Evolutionary conservation across 73 alveolate genomes (phyloP), one percentile per base, ranked within the genome.

Genomic region (Effrenium voratum): DNA sequence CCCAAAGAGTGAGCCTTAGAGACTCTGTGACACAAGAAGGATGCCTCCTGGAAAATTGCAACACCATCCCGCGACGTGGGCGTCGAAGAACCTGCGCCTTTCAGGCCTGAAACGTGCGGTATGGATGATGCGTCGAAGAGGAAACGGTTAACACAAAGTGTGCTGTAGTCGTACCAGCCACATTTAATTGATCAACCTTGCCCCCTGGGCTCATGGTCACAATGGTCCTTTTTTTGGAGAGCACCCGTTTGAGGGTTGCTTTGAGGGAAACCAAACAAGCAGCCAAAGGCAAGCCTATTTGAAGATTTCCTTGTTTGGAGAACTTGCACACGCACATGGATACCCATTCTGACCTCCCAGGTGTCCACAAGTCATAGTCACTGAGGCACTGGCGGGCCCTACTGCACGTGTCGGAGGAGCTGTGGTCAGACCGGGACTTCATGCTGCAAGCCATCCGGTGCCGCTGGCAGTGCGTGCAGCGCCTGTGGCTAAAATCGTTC

Each of bases 381-480:
- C 36, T 34, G 15, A 90, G 97, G 97, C 97, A 90, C 38, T 90
- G 97, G 97, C 97, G 97, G 4, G 70, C 97, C 43, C 55, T 90
- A 76, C 75, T 90, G 32, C 63, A 90, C 87, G 82, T 75, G 40
- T 86, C 66, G 55, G 97, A 90, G 76, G 24, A 57, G 60, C 73
- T 90, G 86, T 90, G 97, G 97, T 30, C 45, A 30, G 87, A 90
- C 88, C 94, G 83, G 22, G 87, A 45, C 76, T 90, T 90, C 57
- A 90, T 90, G 97, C 59, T 68, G 77, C n/a, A 41, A 15, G 97
- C 97, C 97, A 90, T 90, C 40, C 86, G 76, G 41, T 90, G 97
- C 43, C 87, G 97, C 46, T 90, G 97, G 97, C 97, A 90, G 75
- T 66, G 77, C 43, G 82, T 70, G 73, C 97, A 90, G 97, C 45